Evolutionary conservation across 2,329 filamentous ascomycete genomes (phyloP), one percentile per base, ranked within the genome.

Genomic region (Calonectria crousiana): DNA sequence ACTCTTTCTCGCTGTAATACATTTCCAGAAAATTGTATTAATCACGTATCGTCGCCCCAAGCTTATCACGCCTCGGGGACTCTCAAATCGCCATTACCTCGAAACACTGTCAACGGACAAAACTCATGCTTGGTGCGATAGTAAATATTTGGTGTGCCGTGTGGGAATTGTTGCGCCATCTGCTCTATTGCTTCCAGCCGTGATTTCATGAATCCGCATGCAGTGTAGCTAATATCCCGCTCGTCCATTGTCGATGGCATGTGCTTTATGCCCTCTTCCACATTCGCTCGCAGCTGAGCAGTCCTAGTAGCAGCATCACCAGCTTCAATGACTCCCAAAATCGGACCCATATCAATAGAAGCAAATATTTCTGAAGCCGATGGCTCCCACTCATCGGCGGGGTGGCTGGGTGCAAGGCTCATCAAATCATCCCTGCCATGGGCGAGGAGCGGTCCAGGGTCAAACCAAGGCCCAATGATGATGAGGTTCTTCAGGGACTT

Each of bases 401-500:
- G 38, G 38, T 44, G 38, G 5, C 41, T 30, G 18, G 23, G 23
- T 3, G 38, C 38, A 34, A 47, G 41, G 20, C 41, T 32, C 16
- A 65, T 23, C 18, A 49, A 14, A 13, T 49, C 60, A 18, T 65
- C 26, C 11, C 41, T 32, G 18, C 41, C 18, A 16, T 28, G 2
- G 4, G 60, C 41, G 28, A 65, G 23, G 9, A 65, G 26, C 20
- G 60, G 60, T 1, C 38, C 41, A 26, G 60, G 60, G 20, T 65
- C 60, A 26, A 65, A 49, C 60, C 60, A 65, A 30, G 60, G 60
- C 6, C 60, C 60, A 18, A 65, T 47, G 26, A 65, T 49, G 28
- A 65, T 32, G 9, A 65, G 41, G 28, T 49, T 65, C 2, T 41
- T 18, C 26, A 65, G 41, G 30, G 60, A 65, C 10, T 26, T 49